A percentile compares a stretch with the other conserved stretches of the same genome.
phyloP scores from a whole-genome alignment of 2,329 filamentous ascomycete genomes.

The Alternaria metachromatica region DNA sequence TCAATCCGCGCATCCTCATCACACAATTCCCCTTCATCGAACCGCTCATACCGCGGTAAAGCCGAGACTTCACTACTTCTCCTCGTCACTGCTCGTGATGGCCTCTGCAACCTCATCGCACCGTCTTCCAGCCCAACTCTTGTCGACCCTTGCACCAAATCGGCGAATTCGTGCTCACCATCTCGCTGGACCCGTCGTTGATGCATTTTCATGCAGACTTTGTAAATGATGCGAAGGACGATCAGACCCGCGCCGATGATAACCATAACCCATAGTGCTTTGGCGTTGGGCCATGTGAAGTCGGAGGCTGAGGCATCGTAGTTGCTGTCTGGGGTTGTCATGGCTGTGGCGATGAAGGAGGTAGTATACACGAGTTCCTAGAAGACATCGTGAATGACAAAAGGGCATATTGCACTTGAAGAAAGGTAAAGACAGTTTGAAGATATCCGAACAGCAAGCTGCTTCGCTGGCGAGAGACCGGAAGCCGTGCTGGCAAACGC shows the following conservation, averaged over 20 bases:
- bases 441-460: background rate
- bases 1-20: background rate
- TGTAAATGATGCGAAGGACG: background rate
- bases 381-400: background rate
- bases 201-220: background rate
- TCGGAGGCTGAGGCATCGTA: background rate
- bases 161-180: background rate
- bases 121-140: background rate
- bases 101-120: background rate
- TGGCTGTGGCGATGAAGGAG: background rate
- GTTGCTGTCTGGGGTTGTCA: background rate
- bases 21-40: background rate
- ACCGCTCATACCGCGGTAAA: slow-evolving; percentile 4
- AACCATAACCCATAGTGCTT: background rate
- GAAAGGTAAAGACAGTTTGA: background rate
- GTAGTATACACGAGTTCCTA: background rate
- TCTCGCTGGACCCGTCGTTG: background rate
- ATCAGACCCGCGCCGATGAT: background rate
- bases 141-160: background rate
- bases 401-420: background rate
- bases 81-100: background rate
- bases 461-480: background rate
- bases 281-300: slow-evolving; percentile 1
- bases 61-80: slow-evolving; percentile 1
- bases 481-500: background rate